Conservation (phyloP, 148 eudicot species). For the Cornus florida region DNA sequence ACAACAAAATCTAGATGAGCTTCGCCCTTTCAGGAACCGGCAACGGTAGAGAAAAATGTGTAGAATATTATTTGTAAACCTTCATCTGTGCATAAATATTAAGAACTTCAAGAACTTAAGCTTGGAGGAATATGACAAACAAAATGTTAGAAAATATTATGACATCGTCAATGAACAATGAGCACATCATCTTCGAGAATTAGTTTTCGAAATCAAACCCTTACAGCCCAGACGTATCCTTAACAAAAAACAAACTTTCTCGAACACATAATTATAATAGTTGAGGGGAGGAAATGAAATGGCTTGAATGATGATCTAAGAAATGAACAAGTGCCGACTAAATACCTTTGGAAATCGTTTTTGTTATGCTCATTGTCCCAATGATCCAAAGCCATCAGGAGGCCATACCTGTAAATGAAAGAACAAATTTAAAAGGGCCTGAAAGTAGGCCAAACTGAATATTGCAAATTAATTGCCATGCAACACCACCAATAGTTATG, state of each 20-base stretch:
- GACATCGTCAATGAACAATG: background rate
- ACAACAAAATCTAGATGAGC: background rate
- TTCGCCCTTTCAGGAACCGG: background rate
- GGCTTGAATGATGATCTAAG: background rate
- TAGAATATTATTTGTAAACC: background rate
- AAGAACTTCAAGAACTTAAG: background rate
- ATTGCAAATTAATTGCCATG: background rate
- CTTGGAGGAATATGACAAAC: background rate
- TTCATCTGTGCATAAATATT: background rate
- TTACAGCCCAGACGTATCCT: background rate
- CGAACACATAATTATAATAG: background rate
- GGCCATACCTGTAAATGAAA: slow-evolving; percentile 37
- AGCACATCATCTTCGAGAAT: background rate
- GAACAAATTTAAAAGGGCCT: background rate
- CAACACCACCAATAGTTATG: background rate
- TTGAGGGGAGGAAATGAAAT: background rate
- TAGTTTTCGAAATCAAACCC: background rate
- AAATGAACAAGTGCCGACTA: background rate
- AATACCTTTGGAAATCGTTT: background rate
- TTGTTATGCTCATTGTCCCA: slow-evolving; percentile 15
- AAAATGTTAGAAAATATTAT: background rate
- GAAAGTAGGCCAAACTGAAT: background rate
- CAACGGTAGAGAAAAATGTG: background rate
- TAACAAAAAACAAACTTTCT: background rate
- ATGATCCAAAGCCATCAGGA: slow-evolving; percentile 31